Conservation (phyloP, 2,329 filamentous ascomycete genomes). For the Colletotrichum neosansevieriae region DNA sequence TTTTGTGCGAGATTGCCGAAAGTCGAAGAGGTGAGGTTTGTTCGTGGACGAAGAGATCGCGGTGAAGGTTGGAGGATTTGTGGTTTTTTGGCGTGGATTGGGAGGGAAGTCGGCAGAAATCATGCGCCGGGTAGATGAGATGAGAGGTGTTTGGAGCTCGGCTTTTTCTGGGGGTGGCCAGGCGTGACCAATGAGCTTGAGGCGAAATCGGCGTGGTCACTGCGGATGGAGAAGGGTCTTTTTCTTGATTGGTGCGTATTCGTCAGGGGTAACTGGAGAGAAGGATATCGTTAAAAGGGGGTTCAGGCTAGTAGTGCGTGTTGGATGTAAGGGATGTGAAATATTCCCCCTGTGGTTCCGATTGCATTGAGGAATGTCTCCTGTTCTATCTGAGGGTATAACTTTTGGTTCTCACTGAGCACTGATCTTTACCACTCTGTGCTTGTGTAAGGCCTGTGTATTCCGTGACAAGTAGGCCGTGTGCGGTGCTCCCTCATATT, state of each 20-base stretch:
- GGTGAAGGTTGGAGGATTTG: constrained; percentile 45
- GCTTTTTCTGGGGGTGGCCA: constrained; percentile 27
- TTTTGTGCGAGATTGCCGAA: background rate
- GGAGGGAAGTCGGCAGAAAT: constrained; percentile 40
- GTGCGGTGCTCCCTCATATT: background rate
- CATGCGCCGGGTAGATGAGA: constrained; percentile 28
- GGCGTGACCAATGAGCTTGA: constrained; percentile 28
- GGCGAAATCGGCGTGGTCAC: constrained; percentile 28
- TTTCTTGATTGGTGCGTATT: background rate
- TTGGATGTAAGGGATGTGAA: background rate
- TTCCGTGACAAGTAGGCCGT: background rate
- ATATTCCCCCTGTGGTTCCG: background rate
- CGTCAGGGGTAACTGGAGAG: background rate
- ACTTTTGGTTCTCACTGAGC: constrained; percentile 28
- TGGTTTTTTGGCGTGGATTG: constrained; percentile 44
- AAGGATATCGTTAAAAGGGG: constrained; percentile 1
- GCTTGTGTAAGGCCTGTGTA: background rate
- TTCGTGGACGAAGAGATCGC: constrained; percentile 6
- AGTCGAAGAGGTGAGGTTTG: background rate
- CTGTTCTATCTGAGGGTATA: constrained; percentile 12
- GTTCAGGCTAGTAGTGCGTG: background rate
- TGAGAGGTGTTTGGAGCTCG: constrained; percentile 25
- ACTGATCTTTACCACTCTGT: background rate
- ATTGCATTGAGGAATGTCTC: constrained; percentile 3
- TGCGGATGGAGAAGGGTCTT: constrained; percentile 11